phyloP scores from a whole-genome alignment of 805 yeast genomes.

The Myxozyma nipponensis region DNA sequence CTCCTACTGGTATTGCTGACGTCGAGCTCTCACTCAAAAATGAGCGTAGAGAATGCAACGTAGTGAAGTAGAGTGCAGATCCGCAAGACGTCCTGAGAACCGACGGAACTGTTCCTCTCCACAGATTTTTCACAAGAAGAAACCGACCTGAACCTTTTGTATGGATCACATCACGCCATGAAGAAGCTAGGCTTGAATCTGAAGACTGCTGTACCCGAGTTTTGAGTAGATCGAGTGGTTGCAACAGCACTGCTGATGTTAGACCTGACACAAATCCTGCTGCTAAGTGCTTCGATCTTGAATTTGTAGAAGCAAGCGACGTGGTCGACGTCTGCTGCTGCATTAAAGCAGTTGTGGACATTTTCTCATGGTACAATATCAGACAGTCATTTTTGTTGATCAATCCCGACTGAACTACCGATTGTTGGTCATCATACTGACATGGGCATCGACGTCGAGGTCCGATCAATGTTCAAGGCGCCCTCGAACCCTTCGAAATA shows the following conservation, averaged over 20 bases:
- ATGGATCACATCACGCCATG: constrained; percentile 6
- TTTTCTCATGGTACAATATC: constrained; percentile 1
- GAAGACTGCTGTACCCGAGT: constrained; percentile 71
- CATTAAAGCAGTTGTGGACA: not conserved
- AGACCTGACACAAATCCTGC: constrained; percentile 56
- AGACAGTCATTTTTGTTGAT: too few relatives aligned
- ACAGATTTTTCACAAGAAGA: constrained; percentile 41
- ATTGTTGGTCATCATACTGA: too few relatives aligned
- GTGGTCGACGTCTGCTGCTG: not conserved
- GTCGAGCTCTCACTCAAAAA: constrained; percentile 36
- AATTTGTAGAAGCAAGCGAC: not conserved
- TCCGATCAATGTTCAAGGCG: too few relatives aligned
- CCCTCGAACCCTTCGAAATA: too few relatives aligned
- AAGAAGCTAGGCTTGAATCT: constrained; percentile 1
- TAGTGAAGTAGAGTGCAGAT: constrained; percentile 77
- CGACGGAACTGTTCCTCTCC: constrained; percentile 95
- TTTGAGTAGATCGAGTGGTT: constrained; percentile 85
- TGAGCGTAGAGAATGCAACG: constrained; percentile 59
- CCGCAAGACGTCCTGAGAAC: constrained; percentile 88
- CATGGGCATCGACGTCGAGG: too few relatives aligned
- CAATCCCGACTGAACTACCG: too few relatives aligned
- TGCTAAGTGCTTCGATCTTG: not conserved
- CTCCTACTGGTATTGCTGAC: not conserved
- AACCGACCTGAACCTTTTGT: constrained; percentile 7
- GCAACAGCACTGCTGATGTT: constrained; percentile 71